Evolutionary conservation across 2,329 filamentous ascomycete species (phyloP), one percentile per base, ranked within the genome.

Genomic region (Ophiosphaerella herpotricha): DNA sequence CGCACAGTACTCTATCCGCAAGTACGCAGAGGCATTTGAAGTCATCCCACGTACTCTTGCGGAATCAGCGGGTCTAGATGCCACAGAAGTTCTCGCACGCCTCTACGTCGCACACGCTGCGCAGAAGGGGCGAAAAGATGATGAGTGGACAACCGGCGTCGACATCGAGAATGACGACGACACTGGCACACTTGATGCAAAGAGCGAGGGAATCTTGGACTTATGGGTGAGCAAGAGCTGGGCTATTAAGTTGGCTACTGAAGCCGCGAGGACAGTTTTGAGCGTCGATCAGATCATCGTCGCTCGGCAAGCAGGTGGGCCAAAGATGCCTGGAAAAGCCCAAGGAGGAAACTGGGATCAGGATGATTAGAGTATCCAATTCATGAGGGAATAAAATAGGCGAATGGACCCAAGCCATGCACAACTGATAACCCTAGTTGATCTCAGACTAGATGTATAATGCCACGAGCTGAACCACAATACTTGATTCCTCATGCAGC

Each of bases 221-320:
- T 82, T 99, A 37, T 83, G 97, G 77, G 85, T 92, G 54, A 86
- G 89, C 60, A 99, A 99, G 83, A 87, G 86, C 70, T 97, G 92
- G 93, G 94, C 94, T 39, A 96, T 99, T 75, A 94, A 94, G 79
- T 82, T 99, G 58, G 95, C 94, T 33, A 97, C 93, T 21, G 94
- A 99, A 77, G 88, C 94, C 35, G 93, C 91, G 45, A 85, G 94
- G 67, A 99, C 94, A 40, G 89, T 99, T 26, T 80, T 99, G 58
- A 96, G 91, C 40, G 94, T 99, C 34, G 94, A 99, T 76, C 95
- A 99, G 79, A 99, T 99, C 71, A 99, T 99, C 72, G 94, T 99
- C 50, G 92, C 95, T 57, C 86, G 93, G 78, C 94, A 97, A 79
- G 94, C 95, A 40, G 94, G 94, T 70, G 94, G 94, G 33, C 94